A percentile compares a stretch with the other conserved stretches of the same genome.
Conservation (phyloP, 148 eudicot genomes). For the Cornus kousa region DNA sequence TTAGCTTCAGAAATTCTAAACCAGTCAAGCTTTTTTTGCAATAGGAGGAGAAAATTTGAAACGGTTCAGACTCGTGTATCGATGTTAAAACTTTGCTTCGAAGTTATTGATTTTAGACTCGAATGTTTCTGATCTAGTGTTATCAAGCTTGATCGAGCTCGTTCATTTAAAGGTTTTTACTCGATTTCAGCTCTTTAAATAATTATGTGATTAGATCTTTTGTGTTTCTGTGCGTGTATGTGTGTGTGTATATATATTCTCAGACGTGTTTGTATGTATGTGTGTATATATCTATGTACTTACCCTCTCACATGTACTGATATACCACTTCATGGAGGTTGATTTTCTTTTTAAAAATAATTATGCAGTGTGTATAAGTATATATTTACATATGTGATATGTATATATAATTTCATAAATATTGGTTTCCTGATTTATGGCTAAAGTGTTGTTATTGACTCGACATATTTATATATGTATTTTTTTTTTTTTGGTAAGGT, state of each 20-base stretch:
- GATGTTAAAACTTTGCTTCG: not conserved
- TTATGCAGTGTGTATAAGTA: not conserved
- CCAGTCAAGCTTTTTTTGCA: not conserved
- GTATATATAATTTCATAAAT: not conserved
- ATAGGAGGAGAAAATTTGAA: not conserved
- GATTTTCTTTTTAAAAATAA: too few relatives aligned
- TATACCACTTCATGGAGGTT: not conserved
- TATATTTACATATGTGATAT: too few relatives aligned
- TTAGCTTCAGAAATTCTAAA: too few relatives aligned
- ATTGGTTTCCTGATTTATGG: too few relatives aligned
- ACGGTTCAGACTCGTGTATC: not conserved
- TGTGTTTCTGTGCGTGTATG: not conserved
- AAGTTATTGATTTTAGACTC: conserved; percentile 3
- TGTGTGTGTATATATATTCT: not conserved
- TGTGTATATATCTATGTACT: not conserved
- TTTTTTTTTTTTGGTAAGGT: too few relatives aligned
- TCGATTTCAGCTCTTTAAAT: not conserved
- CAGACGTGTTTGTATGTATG: not conserved
- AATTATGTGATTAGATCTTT: not conserved
- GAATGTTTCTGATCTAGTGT: not conserved
- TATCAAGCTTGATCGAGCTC: not conserved
- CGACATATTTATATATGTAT: too few relatives aligned
- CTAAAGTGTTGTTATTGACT: too few relatives aligned
- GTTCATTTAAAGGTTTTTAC: not conserved
- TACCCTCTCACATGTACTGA: too few relatives aligned